Conservation (phyloP, 2,329 filamentous ascomycete species). For the Fusarium ramigenum region DNA sequence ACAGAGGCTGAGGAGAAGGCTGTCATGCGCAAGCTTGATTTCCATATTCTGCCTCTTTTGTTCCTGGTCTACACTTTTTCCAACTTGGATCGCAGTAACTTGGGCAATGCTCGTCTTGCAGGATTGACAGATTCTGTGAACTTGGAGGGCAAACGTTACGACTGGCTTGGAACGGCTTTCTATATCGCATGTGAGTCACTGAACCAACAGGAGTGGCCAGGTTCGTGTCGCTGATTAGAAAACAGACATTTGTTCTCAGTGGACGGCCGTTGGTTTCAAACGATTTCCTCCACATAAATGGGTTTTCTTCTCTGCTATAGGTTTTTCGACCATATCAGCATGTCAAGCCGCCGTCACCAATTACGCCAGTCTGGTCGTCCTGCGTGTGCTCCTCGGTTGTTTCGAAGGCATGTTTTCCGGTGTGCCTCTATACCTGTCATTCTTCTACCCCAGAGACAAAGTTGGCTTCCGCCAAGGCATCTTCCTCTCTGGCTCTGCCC, state of each 20-base stretch:
- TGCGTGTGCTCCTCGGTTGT: background rate
- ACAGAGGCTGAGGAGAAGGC: background rate
- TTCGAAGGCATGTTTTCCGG: background rate
- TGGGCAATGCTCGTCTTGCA: background rate
- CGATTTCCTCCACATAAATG: background rate
- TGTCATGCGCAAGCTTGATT: background rate
- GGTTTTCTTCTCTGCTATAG: background rate
- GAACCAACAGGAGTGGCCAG: background rate
- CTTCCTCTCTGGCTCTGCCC: background rate
- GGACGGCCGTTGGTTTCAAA: background rate
- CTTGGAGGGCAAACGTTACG: background rate
- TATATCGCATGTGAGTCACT: background rate
- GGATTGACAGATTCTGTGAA: background rate
- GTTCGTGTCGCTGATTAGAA: background rate
- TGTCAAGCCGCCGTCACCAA: background rate
- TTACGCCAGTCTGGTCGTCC: background rate
- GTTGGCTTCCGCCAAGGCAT: background rate
- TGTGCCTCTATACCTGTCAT: background rate
- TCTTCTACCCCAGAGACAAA: background rate
- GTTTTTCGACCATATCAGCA: background rate
- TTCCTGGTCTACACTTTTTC: background rate
- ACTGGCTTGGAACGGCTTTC: background rate
- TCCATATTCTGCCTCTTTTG: background rate
- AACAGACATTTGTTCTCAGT: background rate
- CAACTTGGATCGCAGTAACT: background rate